These are phyloP conservation scores for Calonectria crousiana DNA, from an alignment of 2,329 filamentous ascomycete species.

Conservation along the genomic window DNA sequence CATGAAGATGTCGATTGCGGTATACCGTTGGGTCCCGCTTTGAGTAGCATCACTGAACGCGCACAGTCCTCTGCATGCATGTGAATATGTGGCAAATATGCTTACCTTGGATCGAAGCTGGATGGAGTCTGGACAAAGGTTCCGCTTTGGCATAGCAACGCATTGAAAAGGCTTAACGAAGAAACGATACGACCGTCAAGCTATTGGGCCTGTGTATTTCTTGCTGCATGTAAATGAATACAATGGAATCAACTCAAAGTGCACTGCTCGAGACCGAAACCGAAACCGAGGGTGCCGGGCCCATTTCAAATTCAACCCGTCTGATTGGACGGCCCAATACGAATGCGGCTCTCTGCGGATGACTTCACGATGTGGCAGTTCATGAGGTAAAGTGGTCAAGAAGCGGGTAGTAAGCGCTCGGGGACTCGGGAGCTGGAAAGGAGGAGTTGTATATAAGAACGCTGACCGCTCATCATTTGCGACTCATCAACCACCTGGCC, in stretches of 20 bases:
- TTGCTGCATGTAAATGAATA: background rate
- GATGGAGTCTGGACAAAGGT: background rate
- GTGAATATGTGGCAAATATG: background rate
- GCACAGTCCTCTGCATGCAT: background rate
- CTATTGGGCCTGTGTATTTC: background rate
- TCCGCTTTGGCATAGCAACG: background rate
- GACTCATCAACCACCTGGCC: background rate
- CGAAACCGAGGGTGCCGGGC: background rate
- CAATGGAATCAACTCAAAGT: background rate
- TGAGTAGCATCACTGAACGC: background rate
- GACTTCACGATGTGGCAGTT: background rate
- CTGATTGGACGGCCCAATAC: background rate
- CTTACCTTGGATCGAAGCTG: background rate
- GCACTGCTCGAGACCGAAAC: background rate
- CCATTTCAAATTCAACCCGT: background rate
- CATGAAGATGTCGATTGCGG: accelerated
- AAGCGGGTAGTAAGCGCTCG: background rate
- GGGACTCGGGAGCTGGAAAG: background rate
- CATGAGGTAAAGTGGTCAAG: background rate
- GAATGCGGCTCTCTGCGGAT: background rate
- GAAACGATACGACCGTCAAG: background rate
- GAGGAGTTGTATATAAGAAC: background rate
- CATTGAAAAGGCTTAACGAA: background rate
- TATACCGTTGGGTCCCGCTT: background rate
- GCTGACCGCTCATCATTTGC: background rate